These are phyloP conservation scores for Solanum virginianum DNA, from an alignment of 257 asterid species.

Conservation along the genomic window DNA sequence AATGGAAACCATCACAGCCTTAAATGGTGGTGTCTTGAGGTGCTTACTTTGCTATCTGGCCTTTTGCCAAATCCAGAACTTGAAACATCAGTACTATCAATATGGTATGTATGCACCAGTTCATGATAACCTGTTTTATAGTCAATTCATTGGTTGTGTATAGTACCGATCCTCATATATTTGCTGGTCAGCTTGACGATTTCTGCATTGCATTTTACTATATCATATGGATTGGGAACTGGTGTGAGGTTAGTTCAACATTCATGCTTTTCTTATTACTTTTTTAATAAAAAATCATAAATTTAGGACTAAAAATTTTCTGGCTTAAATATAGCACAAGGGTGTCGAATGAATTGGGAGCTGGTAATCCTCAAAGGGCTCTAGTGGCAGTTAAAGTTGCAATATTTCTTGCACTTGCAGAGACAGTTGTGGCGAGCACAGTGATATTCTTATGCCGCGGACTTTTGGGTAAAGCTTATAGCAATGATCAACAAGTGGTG, in stretches of 20 bases:
- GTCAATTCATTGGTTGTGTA: neutral
- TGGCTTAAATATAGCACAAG: conserved; percentile 23
- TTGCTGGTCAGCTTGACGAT: conserved; percentile 37
- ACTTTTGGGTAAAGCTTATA: conserved; percentile 26
- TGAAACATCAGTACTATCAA: conserved; percentile 56
- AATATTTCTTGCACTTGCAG: conserved; percentile 20
- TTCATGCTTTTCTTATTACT: neutral
- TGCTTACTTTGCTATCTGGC: conserved; percentile 43
- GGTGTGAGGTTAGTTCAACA: conserved; percentile 36
- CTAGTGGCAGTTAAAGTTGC: conserved; percentile 19
- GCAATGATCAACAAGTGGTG: conserved; percentile 36
- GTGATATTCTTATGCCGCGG: conserved; percentile 13
- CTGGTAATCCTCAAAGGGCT: conserved; percentile 41
- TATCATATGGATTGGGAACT: conserved; percentile 44
- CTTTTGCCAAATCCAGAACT: conserved; percentile 54
- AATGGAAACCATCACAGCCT: conserved; percentile 22
- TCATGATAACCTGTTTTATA: neutral
- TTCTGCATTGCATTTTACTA: conserved; percentile 31
- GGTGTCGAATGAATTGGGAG: conserved; percentile 56
- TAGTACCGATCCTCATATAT: neutral
- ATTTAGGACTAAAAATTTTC: neutral
- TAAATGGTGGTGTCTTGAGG: conserved; percentile 64
- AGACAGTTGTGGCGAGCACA: conserved; percentile 4
- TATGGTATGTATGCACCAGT: conserved; percentile 31
- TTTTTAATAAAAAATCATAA: neutral